Conservation (phyloP, 1,284 basidiomycete genomes). For the Ganoderma meredithae region DNA sequence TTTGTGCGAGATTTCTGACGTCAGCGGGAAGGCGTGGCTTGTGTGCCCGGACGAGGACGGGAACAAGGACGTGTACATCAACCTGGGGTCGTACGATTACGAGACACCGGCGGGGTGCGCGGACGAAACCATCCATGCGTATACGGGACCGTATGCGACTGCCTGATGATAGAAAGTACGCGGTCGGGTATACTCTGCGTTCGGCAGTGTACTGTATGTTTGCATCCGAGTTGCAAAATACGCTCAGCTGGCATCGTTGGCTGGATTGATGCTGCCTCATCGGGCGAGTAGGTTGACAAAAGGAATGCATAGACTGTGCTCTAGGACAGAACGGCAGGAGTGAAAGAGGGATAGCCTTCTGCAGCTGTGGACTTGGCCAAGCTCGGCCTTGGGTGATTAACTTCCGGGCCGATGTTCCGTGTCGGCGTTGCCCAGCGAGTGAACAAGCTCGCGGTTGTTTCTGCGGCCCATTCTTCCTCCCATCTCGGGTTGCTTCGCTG, state of each 20-base stretch:
- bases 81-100: slow-evolving; percentile 65
- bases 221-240: too few species aligned
- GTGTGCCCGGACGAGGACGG: slow-evolving; percentile 59
- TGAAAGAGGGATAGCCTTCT: neutral
- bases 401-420: neutral
- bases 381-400: too few species aligned
- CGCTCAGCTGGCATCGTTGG: too few species aligned
- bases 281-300: too few species aligned
- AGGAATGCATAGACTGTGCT: too few species aligned
- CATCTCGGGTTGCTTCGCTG: neutral
- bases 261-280: too few species aligned
- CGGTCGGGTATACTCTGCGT: neutral
- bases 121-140: slow-evolving; percentile 70
- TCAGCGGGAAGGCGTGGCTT: slow-evolving; percentile 53
- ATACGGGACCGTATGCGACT: slow-evolving; percentile 56
- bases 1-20: neutral
- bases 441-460: neutral
- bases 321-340: too few species aligned
- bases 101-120: slow-evolving; percentile 65
- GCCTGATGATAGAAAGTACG: slow-evolving; percentile 28
- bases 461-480: neutral
- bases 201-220: neutral
- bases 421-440: neutral
- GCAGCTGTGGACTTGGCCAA: too few species aligned
- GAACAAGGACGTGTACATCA: slow-evolving; percentile 58